Base-by-base conservation (phyloP, 768 basidiomycete genomes). In the Tubosaeta sp. region DNA sequence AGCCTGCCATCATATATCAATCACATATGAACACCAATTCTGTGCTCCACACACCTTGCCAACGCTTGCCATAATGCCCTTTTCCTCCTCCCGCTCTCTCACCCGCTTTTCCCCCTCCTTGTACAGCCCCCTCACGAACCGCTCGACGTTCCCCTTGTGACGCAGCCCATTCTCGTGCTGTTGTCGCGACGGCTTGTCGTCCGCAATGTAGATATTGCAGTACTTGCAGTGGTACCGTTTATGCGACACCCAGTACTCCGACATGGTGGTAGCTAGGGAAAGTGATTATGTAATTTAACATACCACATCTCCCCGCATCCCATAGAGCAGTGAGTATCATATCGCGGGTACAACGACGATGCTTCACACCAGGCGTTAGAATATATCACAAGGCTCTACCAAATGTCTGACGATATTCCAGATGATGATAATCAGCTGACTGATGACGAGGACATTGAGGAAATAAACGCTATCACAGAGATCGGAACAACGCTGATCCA, bases 181-280 rank as follows among this genome's bases (percentile, higher is more conserved):
- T 57, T 81, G 76, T 46, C 90, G 79, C 1, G 95, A 97, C 53
- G 96, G 88, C 10, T 76, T 91, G 76, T 99, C 95, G 72, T 99
- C 96, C 46, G 93, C 82, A 54, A 99, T 97, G 74, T 86, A 97
- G 56, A 92, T 93, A 45, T 93, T 89, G 74, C 96, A 98, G 75
- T 97, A 97, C 67, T 94, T 93, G 84, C 94, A 96, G 66, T 82
- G 88, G 71, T 94, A 95, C 60, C 84, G 87, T 71, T 94, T 93
- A 67, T 89, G 84, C 22, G 90, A 90, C 55, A 94, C 86, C 91
- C 92, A 94, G 68, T 87, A 94, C 68, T 94, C 91, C 59, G 83
- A 85, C 91, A 93, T 94, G 66, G 14, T 44, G 18, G 58, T 59
- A 32, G 44, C 44, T 31, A 12, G 44, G 44, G n/a, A 49, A 54